Evolutionary conservation across 306 rosid genomes (phyloP).

Genomic region (Cercis canadensis): DNA sequence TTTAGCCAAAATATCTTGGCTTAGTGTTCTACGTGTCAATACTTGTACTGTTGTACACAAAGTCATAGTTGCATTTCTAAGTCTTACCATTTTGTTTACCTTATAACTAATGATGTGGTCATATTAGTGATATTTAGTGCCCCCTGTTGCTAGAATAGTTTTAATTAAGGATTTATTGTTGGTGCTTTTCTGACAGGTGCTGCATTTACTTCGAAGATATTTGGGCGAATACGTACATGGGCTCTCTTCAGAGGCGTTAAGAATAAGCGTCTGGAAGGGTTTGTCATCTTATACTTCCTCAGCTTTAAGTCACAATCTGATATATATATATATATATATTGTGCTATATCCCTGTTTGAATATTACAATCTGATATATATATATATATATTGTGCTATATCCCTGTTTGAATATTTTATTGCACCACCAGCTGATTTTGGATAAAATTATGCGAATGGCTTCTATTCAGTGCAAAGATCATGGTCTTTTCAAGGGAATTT

Average conservation of each 20-base stretch:
- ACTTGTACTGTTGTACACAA: too few relatives aligned
- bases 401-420: too few relatives aligned
- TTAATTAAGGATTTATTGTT: slow-evolving; percentile 9
- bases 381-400: too few relatives aligned
- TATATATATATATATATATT: too few relatives aligned
- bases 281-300: slow-evolving; percentile 42
- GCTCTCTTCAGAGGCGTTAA: slow-evolving; percentile 87
- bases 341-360: too few relatives aligned
- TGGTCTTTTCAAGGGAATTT: not conserved
- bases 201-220: slow-evolving; percentile 89
- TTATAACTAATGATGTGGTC: not conserved
- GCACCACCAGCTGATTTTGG: too few relatives aligned
- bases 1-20: too few relatives aligned
- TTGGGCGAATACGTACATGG: slow-evolving; percentile 99
- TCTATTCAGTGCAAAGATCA: too few relatives aligned
- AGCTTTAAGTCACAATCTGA: slow-evolving; percentile 16
- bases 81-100: not conserved
- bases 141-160: not conserved
- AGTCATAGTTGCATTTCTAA: not conserved
- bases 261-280: slow-evolving; percentile 99
- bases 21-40: too few relatives aligned
- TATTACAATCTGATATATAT: too few relatives aligned
- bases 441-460: too few relatives aligned
- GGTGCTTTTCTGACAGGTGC: slow-evolving; percentile 59
- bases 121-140: not conserved